Evolutionary conservation across 2,329 filamentous ascomycete species (phyloP).

Genomic region (Fusarium nematophilum): DNA sequence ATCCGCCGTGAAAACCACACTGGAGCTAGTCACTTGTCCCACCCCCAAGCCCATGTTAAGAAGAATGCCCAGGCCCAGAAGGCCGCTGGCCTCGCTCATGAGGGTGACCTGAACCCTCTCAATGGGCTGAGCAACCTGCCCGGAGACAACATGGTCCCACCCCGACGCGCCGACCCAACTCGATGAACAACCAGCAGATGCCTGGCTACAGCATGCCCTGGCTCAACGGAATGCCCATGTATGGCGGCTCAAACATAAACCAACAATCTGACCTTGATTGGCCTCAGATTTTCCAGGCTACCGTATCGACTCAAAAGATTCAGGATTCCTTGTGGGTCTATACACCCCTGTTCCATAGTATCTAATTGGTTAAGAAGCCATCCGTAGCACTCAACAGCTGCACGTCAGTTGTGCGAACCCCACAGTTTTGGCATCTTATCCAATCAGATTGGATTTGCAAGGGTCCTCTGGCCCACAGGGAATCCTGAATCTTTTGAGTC

Average conservation of each 20-base stretch:
- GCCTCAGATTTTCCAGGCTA: slow-evolving; percentile 82
- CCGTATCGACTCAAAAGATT: no score
- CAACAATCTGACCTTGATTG: slow-evolving; percentile 76
- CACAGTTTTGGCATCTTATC: no score
- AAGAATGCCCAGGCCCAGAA: slow-evolving; percentile 75
- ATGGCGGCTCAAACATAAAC: slow-evolving; percentile 68
- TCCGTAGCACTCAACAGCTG: no score
- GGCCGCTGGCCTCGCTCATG: slow-evolving; percentile 61
- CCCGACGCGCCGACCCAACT: slow-evolving; percentile 67
- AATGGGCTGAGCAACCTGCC: slow-evolving; percentile 70
- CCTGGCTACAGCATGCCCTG: slow-evolving; percentile 73
- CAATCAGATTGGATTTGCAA: no score
- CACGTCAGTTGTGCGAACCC: no score
- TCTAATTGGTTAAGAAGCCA: no score
- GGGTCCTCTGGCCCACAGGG: no score
- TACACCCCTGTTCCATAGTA: no score
- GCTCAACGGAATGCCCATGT: slow-evolving; percentile 73
- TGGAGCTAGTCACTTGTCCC: slow-evolving; percentile 92
- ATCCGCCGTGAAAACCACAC: slow-evolving; percentile 96
- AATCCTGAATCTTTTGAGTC: no score
- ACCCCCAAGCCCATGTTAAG: slow-evolving; percentile 90
- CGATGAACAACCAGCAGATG: slow-evolving; percentile 75
- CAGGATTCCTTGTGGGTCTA: no score
- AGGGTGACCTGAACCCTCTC: slow-evolving; percentile 69
- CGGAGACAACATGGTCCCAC: slow-evolving; percentile 67